A percentile compares a stretch with the other conserved stretches of the same genome.
These are phyloP conservation scores for Dioscorea alata DNA, from an alignment of 106 monocot species.

Conservation along the genomic window DNA sequence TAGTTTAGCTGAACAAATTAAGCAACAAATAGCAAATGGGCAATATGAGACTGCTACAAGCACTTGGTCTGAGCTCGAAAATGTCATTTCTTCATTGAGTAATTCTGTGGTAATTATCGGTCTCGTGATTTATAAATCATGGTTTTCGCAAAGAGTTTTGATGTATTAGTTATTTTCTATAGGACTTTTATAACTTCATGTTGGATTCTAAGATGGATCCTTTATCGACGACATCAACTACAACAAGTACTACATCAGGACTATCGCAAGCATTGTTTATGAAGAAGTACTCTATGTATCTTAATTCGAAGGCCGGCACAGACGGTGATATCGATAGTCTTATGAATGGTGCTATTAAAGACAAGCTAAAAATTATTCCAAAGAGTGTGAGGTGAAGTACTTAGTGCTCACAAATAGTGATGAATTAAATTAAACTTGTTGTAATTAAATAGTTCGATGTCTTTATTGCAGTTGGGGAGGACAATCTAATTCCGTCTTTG, in stretches of 20 bases:
- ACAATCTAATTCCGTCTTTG: conserved; percentile 63
- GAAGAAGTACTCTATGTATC: conserved; percentile 54
- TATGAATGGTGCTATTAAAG: conserved; percentile 67
- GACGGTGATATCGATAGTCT: conserved; percentile 22
- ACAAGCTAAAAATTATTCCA: conserved; percentile 82
- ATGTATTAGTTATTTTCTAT: conserved; percentile 6
- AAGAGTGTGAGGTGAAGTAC: conserved; percentile 54
- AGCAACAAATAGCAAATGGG: conserved; percentile 36
- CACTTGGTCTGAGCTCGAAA: conserved; percentile 57
- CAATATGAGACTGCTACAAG: conserved; percentile 53
- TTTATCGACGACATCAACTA: neutral
- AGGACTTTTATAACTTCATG: conserved; percentile 93
- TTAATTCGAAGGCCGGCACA: conserved; percentile 37
- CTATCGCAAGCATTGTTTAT: neutral
- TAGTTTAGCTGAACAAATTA: conserved; percentile 68
- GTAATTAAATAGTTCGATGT: neutral
- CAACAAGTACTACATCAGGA: neutral
- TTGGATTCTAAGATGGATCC: conserved; percentile 34
- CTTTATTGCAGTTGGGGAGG: conserved; percentile 59
- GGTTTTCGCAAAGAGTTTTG: no score
- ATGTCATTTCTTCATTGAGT: conserved; percentile 21
- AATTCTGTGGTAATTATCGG: conserved; percentile 44
- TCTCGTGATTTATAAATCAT: neutral
- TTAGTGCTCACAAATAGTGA: no score
- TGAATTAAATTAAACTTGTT: no score